Conservation (phyloP, 225 moss, liverwort and hornwort genomes). For the Lunularia cruciata region DNA sequence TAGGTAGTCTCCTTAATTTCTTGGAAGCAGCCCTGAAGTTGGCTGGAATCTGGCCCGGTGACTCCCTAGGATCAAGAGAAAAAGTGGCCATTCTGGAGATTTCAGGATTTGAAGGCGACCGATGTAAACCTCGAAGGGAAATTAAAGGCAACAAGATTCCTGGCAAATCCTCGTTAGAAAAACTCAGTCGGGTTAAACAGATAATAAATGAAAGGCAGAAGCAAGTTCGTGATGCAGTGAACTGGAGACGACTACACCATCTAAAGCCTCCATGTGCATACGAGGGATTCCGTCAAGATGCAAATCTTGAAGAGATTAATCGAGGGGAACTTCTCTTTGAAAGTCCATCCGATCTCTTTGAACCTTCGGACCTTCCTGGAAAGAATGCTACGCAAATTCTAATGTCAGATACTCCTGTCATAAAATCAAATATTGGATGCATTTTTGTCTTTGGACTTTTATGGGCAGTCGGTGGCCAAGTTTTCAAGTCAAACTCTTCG, state of each 20-base stretch:
- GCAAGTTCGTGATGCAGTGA: conserved; percentile 47
- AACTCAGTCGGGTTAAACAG: conserved; percentile 37
- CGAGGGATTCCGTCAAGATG: conserved; percentile 20
- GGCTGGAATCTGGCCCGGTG: conserved; percentile 32
- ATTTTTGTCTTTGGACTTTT: conserved; percentile 46
- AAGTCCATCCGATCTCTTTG: neutral
- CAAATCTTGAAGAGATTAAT: neutral
- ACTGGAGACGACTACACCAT: conserved; percentile 49
- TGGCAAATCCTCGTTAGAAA: conserved; percentile 40
- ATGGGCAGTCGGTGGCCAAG: conserved; percentile 50
- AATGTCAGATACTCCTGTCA: neutral
- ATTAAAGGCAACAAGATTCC: conserved; percentile 3
- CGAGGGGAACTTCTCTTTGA: neutral
- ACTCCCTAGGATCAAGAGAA: conserved; percentile 9
- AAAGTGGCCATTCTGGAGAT: conserved; percentile 28
- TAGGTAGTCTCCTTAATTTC: conserved; percentile 42
- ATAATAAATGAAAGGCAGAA: conserved; percentile 40
- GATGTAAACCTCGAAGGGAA: conserved; percentile 16
- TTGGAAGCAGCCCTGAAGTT: conserved; percentile 41
- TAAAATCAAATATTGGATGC: conserved; percentile 27
- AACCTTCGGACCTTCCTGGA: conserved; percentile 12
- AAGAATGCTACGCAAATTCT: neutral
- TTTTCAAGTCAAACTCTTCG: conserved; percentile 12
- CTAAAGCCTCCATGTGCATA: conserved; percentile 25
- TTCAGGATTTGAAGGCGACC: conserved; percentile 1